Conservation (phyloP, 495 filamentous ascomycete genomes). For the Jackrogersella multiformis region DNA sequence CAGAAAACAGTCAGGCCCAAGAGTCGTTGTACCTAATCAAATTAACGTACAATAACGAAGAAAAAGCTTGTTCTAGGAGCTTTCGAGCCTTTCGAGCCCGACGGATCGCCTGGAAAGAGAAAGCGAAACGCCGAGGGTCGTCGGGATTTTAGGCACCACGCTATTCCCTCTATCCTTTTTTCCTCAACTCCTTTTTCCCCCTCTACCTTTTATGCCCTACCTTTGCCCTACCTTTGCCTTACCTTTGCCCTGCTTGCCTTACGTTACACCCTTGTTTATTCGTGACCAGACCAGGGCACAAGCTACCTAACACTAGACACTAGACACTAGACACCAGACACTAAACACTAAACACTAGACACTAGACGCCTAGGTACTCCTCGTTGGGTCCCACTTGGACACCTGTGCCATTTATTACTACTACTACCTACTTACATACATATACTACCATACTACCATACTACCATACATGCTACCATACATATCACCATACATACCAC, state of each 20-base stretch:
- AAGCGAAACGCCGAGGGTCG: constrained; percentile 36
- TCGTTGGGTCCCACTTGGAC: constrained; percentile 19
- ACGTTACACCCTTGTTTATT: constrained; percentile 41
- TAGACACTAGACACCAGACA: no score
- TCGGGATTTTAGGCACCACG: constrained; percentile 42
- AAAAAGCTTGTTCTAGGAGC: no score
- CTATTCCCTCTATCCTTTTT: constrained; percentile 26
- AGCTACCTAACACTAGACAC: no score
- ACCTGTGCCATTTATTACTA: constrained; percentile 23
- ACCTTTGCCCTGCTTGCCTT: no score
- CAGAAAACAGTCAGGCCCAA: constrained; percentile 14
- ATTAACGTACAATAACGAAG: constrained; percentile 28
- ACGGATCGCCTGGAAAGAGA: constrained; percentile 39
- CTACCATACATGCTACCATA: no score
- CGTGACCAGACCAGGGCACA: constrained; percentile 42
- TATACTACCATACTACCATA: no score
- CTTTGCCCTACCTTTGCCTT: no score
- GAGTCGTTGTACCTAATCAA: background rate
- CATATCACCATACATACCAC: constrained; percentile 24
- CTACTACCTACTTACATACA: background rate
- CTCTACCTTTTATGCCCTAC: constrained; percentile 17
- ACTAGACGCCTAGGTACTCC: constrained; percentile 20
- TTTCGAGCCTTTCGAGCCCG: constrained; percentile 36
- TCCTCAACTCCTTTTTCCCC: constrained; percentile 13
- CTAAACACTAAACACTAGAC: no score